Conservation (phyloP, 257 asterid species). For the Capsicum chinense region DNA sequence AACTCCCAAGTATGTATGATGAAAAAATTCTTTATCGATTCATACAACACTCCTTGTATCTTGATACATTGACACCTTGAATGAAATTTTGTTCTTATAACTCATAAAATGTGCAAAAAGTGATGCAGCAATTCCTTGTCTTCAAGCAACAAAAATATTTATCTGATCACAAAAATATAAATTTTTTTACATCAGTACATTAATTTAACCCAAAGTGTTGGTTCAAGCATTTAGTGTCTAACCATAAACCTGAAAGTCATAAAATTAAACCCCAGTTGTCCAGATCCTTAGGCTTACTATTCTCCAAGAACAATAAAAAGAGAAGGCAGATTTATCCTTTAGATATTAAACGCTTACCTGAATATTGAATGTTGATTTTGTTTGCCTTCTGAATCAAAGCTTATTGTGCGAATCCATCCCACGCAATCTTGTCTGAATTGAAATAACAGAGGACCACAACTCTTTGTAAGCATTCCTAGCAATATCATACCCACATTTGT, state of each 20-base stretch:
- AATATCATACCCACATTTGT: constrained; percentile 76
- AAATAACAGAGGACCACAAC: constrained; percentile 65
- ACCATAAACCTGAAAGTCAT: constrained; percentile 18
- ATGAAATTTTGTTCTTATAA: no score
- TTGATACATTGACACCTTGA: no score
- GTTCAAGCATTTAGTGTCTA: neutral
- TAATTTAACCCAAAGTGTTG: constrained; percentile 21
- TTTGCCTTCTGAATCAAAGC: constrained; percentile 81
- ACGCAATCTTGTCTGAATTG: constrained; percentile 89
- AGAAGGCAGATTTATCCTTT: neutral
- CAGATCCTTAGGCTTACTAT: neutral
- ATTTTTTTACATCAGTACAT: no score
- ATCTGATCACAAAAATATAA: no score
- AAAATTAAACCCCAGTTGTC: constrained; percentile 11
- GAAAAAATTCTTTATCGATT: no score
- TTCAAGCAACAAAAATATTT: no score
- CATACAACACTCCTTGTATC: no score
- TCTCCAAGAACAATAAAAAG: no score
- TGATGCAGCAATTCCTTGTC: no score
- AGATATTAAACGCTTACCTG: constrained; percentile 56
- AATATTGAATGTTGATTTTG: constrained; percentile 78
- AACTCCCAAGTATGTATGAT: no score
- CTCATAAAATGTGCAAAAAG: no score
- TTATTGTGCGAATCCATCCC: constrained; percentile 94
- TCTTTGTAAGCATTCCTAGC: constrained; percentile 83